A percentile compares a stretch with the other conserved stretches of the same genome.
Evolutionary conservation across 768 basidiomycete genomes (phyloP).

Genomic region (Podaxis carcinomalis): DNA sequence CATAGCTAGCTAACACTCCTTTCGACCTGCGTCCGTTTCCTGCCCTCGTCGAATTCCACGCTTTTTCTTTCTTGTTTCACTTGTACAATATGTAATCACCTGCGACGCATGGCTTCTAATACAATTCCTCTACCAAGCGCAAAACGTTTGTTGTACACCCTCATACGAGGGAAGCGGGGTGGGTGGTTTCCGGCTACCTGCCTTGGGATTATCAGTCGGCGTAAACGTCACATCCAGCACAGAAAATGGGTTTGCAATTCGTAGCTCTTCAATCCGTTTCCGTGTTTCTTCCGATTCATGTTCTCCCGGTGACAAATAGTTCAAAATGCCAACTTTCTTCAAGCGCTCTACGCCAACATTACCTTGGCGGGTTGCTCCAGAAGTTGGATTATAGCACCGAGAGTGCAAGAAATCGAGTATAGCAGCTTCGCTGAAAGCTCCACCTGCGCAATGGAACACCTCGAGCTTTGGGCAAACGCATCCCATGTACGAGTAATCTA

Average conservation of each 20-base stretch:
- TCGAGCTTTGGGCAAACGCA: conserved; percentile 3
- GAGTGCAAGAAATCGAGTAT: not conserved
- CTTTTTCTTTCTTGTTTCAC: too few relatives aligned
- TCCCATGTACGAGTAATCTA: not conserved
- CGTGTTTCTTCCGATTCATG: not conserved
- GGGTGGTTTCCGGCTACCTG: too few relatives aligned
- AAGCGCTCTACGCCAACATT: not conserved
- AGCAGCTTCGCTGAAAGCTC: not conserved
- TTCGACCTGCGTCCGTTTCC: too few relatives aligned
- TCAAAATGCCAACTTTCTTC: not conserved
- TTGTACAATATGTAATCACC: too few relatives aligned
- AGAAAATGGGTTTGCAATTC: not conserved
- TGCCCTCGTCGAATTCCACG: too few relatives aligned
- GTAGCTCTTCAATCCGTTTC: not conserved
- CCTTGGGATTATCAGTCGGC: not conserved
- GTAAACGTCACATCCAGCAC: not conserved
- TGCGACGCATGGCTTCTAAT: too few relatives aligned
- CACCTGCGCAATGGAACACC: not conserved
- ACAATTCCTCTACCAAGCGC: too few relatives aligned
- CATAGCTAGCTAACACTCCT: too few relatives aligned
- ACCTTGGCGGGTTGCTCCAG: not conserved
- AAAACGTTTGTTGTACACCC: too few relatives aligned
- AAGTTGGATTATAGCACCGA: not conserved
- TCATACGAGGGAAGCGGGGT: too few relatives aligned
- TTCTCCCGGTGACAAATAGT: not conserved